Percentiles rank a stretch among this genome's conserved stretches.
Conservation (phyloP, 129 eudicot species). For the Glebionis coronaria region DNA sequence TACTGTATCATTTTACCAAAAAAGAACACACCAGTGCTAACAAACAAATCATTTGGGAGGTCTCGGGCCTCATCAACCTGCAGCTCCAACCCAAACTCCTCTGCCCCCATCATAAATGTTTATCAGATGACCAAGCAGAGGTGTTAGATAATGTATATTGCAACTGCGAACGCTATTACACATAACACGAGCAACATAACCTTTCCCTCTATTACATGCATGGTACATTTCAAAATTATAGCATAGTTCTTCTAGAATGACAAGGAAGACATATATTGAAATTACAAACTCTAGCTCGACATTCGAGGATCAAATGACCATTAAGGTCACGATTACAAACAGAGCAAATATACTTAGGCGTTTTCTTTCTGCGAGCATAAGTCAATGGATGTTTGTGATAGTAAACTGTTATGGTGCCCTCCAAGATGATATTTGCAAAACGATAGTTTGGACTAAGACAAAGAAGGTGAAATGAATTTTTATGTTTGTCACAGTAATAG, state of each 20-base stretch:
- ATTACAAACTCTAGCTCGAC: slow-evolving; percentile 1
- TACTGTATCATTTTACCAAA: too few relatives aligned
- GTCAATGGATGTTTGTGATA: slow-evolving; percentile 16
- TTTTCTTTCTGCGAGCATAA: background rate
- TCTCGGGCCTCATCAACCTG: too few relatives aligned
- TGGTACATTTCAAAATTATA: too few relatives aligned
- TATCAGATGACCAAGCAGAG: too few relatives aligned
- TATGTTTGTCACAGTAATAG: slow-evolving; percentile 7
- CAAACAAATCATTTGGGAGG: too few relatives aligned
- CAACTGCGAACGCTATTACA: too few relatives aligned
- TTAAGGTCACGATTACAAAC: slow-evolving; percentile 1
- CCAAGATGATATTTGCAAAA: background rate
- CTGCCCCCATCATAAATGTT: too few relatives aligned
- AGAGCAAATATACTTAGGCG: background rate
- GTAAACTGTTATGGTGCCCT: background rate
- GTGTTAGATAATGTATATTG: too few relatives aligned
- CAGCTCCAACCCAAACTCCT: too few relatives aligned
- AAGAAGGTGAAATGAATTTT: background rate
- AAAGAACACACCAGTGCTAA: too few relatives aligned
- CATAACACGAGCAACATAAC: too few relatives aligned
- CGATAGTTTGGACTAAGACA: background rate
- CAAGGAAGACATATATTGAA: background rate
- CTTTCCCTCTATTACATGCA: too few relatives aligned
- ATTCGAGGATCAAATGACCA: slow-evolving; percentile 9
- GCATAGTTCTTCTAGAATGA: background rate